phyloP scores from a whole-genome alignment of 441 rosid species.

The Capsella rubella region DNA sequence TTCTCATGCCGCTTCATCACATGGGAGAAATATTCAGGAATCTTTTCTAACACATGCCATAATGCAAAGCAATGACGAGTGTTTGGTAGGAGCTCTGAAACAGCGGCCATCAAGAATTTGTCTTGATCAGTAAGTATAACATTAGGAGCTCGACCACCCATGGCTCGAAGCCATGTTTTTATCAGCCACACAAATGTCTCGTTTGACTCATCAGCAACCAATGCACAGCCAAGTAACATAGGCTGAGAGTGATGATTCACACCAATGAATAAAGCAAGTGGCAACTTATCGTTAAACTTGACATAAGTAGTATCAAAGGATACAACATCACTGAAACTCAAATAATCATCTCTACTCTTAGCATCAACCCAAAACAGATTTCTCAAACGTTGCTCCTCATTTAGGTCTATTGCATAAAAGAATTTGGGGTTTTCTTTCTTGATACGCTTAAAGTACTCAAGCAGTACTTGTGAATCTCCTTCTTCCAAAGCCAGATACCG shows the following conservation, averaged over 20 bases:
- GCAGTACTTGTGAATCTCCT: conserved; percentile 60
- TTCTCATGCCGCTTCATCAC: conserved; percentile 60
- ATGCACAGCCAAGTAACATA: conserved; percentile 67
- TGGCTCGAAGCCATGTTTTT: conserved; percentile 68
- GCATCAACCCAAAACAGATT: conserved; percentile 71
- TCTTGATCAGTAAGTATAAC: conserved; percentile 62
- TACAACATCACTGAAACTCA: conserved; percentile 62
- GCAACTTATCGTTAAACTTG: conserved; percentile 62
- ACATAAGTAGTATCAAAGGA: conserved; percentile 64
- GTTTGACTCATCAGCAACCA: conserved; percentile 61
- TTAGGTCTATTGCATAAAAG: conserved; percentile 63
- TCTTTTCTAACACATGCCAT: conserved; percentile 60
- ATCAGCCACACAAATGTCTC: conserved; percentile 59
- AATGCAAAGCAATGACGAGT: conserved; percentile 58
- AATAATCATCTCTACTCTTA: conserved; percentile 63
- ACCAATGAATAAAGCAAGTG: conserved; percentile 61
- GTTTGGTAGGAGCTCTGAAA: conserved; percentile 60
- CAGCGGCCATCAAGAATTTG: conserved; percentile 49
- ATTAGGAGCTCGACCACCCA: conserved; percentile 64
- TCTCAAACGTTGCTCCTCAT: conserved; percentile 58
- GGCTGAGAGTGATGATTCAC: conserved; percentile 67
- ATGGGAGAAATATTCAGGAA: conserved; percentile 55
- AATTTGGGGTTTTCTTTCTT: conserved; percentile 64
- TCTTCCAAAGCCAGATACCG: conserved; percentile 55
- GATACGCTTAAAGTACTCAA: conserved; percentile 64